Conservation (phyloP, 2,329 filamentous ascomycete genomes). For the Ascochyta rabiei region DNA sequence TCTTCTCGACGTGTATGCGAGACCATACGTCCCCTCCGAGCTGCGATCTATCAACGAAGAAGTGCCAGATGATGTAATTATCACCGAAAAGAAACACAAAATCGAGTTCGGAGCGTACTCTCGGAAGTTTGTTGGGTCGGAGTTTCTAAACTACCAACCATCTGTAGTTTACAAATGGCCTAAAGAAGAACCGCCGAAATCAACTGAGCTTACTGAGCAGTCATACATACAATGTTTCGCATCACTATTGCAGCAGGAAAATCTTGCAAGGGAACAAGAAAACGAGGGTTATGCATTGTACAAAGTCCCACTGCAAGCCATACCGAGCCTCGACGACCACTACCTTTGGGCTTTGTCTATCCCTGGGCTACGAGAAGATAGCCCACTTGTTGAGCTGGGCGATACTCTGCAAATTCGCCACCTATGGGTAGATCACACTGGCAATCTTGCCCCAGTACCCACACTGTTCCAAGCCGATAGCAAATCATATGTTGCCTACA, state of each 20-base stretch:
- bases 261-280: conserved; percentile 21
- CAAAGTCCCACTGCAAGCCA: conserved; percentile 15
- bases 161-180: background rate
- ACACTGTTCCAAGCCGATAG: background rate
- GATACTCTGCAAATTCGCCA: conserved; percentile 42
- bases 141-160: conserved; percentile 19
- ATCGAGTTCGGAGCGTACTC: conserved; percentile 26
- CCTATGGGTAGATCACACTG: conserved; percentile 25
- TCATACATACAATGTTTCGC: conserved; percentile 27
- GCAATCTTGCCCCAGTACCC: conserved; percentile 15
- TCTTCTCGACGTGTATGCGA: conserved; percentile 4
- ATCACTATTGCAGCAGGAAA: conserved; percentile 22
- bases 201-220: conserved; percentile 7
- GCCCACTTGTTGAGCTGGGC: conserved; percentile 39
- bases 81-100: conserved; percentile 17
- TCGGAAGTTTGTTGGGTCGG: conserved; percentile 24
- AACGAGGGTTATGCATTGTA: conserved; percentile 31
- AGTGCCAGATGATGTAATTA: background rate
- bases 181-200: background rate
- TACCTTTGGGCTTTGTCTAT: conserved; percentile 27
- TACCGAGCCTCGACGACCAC: background rate
- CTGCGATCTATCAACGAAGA: conserved; percentile 3
- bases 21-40: background rate
- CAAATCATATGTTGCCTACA: background rate
- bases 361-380: conserved; percentile 42